Base-by-base conservation (phyloP, 371 early-diverging fungal genomes). In the Apophysomyces sp. region DNA sequence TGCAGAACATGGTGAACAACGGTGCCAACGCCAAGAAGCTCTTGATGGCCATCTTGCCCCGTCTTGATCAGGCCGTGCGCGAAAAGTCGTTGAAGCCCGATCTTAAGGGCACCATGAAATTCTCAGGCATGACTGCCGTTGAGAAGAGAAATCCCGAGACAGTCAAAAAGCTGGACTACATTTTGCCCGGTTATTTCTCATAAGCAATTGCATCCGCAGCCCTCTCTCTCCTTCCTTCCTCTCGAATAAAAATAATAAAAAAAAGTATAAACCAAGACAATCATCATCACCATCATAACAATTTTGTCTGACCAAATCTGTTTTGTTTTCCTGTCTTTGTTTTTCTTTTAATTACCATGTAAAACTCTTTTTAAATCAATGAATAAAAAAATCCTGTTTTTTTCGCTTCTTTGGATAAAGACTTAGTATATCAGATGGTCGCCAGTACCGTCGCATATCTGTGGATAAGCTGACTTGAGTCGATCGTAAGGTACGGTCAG, bases 1-100 rank as follows among this genome's bases (percentile, higher is more conserved):
- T 98, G 82, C 84, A 84, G 40, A 96, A 91, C 74, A 86, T 98
- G 89, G 85, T 81, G 61, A 87, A 86, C 66, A 98, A 98, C 78
- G 82, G 89, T 2, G 81, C 63, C 61, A 95, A 92, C 63, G 98
- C 98, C 21, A 90, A 90, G 76, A 79, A 80, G 16, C 75, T 98
- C 60, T 77, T 97, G 53, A 69, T 72, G 13, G 89, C 90, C n/a
- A 75, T 92, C 29, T 81, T 98, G 58, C 95, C 95, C 24, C 82
- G 79, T 16, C 67, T 97, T 16, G 87, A 91, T 63, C 60, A 77
- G 11, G 88, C 86, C 15, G 81, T 92, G 15, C 76, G 78, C 57
- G 68, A 63, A 26, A 75, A 77, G 31, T 60, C 70, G 27, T 60
- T 66, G 72, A 63, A 57, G 60, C 71, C 76, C n/a, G 83, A 82